Conservation (phyloP, 805 yeast genomes). For the Spathaspora boniae region DNA sequence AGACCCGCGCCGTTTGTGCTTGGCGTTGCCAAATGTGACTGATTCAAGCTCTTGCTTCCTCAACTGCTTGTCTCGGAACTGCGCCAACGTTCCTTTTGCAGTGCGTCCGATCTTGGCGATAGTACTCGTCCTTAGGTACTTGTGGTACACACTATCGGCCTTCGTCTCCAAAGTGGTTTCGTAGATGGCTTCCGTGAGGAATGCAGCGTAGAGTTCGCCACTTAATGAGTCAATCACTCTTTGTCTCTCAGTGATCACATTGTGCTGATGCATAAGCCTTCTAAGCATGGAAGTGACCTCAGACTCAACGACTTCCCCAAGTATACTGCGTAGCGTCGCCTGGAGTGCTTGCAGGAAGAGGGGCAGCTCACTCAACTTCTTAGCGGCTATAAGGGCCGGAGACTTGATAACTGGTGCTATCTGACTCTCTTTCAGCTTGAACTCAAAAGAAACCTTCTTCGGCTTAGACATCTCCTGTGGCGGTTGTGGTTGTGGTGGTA, state of each 20-base stretch:
- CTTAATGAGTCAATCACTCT: slow-evolving; percentile 38
- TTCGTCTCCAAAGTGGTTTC: slow-evolving; percentile 36
- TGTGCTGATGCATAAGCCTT: slow-evolving; percentile 20
- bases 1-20: slow-evolving; percentile 17
- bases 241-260: slow-evolving; percentile 18
- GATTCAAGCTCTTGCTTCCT: slow-evolving; percentile 22
- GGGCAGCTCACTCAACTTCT: slow-evolving; percentile 20
- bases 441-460: slow-evolving; percentile 5
- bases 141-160: slow-evolving; percentile 42
- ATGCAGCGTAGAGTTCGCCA: slow-evolving; percentile 54
- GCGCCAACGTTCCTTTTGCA: slow-evolving; percentile 20
- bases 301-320: slow-evolving; percentile 17
- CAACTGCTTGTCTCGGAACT: slow-evolving; percentile 26
- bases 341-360: slow-evolving; percentile 26
- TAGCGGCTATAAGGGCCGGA: slow-evolving; percentile 2
- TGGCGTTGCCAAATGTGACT: slow-evolving; percentile 20
- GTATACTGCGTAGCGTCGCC: slow-evolving; percentile 18
- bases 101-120: slow-evolving; percentile 28
- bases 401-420: slow-evolving; percentile 1
- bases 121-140: slow-evolving; percentile 23
- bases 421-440: slow-evolving; percentile 1
- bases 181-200: slow-evolving; percentile 55
- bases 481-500: too few species aligned
- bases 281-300: slow-evolving; percentile 25
- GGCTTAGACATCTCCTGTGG: too few species aligned